phyloP scores from a whole-genome alignment of 352 stramenopile genomes.

The Pythium periplocum region DNA sequence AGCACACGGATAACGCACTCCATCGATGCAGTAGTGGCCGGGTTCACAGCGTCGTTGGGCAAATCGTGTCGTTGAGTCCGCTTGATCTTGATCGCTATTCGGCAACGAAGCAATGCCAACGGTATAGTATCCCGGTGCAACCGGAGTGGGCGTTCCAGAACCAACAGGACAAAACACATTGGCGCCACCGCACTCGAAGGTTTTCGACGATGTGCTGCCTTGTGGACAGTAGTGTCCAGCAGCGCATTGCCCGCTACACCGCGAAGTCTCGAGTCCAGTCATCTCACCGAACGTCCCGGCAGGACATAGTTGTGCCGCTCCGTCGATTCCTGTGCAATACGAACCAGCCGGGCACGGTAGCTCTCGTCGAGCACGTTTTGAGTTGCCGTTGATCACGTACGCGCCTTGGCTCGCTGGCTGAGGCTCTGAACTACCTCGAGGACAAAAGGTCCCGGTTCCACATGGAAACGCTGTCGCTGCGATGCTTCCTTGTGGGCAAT shows the following conservation, averaged over 20 bases:
- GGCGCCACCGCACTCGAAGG: conserved; percentile 30
- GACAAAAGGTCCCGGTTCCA: conserved; percentile 31
- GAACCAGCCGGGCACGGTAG: conserved; percentile 30
- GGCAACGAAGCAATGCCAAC: conserved; percentile 12
- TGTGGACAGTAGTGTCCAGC: conserved; percentile 54
- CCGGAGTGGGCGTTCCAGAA: conserved; percentile 26
- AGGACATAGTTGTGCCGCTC: conserved; percentile 34
- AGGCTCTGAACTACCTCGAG: conserved; percentile 25
- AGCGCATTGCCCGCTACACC: conserved; percentile 45
- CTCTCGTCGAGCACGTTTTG: conserved; percentile 6
- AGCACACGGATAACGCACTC: conserved; percentile 28
- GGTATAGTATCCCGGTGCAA: conserved; percentile 46
- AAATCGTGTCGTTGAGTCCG: conserved; percentile 21
- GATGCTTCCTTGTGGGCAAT: conserved; percentile 46
- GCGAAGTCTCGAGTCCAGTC: conserved; percentile 24
- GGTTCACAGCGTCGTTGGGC: conserved; percentile 40
- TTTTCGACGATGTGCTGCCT: conserved; percentile 33
- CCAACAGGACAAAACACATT: conserved; percentile 44
- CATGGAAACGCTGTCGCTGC: conserved; percentile 34
- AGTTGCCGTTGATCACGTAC: conserved; percentile 35
- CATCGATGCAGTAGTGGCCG: conserved; percentile 43
- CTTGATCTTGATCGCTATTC: conserved; percentile 7
- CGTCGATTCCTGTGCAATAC: conserved; percentile 41
- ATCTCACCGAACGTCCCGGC: conserved; percentile 57
- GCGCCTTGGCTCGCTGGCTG: conserved; percentile 12